Evolutionary conservation across 2,329 filamentous ascomycete genomes (phyloP).

Genomic region (Arachnopeziza araneosa): DNA sequence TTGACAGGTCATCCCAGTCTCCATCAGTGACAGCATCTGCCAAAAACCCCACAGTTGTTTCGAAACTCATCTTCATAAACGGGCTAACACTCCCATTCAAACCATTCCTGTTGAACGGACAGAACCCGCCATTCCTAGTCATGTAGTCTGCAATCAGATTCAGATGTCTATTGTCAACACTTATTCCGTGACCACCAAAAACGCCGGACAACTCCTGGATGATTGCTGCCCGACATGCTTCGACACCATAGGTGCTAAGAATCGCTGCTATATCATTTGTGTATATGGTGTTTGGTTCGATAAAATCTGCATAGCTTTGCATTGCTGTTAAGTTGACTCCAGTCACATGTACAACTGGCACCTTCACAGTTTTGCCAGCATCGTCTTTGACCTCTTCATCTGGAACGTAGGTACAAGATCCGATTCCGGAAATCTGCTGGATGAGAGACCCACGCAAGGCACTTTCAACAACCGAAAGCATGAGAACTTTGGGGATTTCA

Average conservation of each 20-base stretch:
- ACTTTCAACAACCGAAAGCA: slow-evolving; percentile 83
- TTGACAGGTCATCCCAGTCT: slow-evolving; percentile 82
- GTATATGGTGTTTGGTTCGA: slow-evolving; percentile 79
- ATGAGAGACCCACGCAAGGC: slow-evolving; percentile 75
- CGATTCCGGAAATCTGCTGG: slow-evolving; percentile 77
- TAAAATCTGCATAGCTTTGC: slow-evolving; percentile 78
- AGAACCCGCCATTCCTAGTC: slow-evolving; percentile 88
- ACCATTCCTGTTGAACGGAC: slow-evolving; percentile 87
- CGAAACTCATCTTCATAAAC: slow-evolving; percentile 99
- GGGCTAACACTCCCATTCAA: slow-evolving; percentile 79
- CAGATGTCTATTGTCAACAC: slow-evolving; percentile 84
- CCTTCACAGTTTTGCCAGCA: slow-evolving; percentile 44
- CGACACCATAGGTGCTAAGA: slow-evolving; percentile 81
- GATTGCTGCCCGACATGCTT: slow-evolving; percentile 83
- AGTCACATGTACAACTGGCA: slow-evolving; percentile 65
- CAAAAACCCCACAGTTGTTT: slow-evolving; percentile 91
- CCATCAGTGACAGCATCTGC: slow-evolving; percentile 87
- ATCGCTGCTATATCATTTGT: slow-evolving; percentile 92
- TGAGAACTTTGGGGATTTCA: slow-evolving; percentile 80
- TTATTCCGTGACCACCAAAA: slow-evolving; percentile 87
- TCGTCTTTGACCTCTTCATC: slow-evolving; percentile 49
- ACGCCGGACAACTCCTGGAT: slow-evolving; percentile 80
- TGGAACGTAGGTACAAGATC: slow-evolving; percentile 61
- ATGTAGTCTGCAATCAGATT: slow-evolving; percentile 97
- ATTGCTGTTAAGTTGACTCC: slow-evolving; percentile 89